Percentiles rank a stretch among this genome's conserved stretches.
phyloP scores from a whole-genome alignment of 768 basidiomycete genomes.

The Lactifluus echinatus region DNA sequence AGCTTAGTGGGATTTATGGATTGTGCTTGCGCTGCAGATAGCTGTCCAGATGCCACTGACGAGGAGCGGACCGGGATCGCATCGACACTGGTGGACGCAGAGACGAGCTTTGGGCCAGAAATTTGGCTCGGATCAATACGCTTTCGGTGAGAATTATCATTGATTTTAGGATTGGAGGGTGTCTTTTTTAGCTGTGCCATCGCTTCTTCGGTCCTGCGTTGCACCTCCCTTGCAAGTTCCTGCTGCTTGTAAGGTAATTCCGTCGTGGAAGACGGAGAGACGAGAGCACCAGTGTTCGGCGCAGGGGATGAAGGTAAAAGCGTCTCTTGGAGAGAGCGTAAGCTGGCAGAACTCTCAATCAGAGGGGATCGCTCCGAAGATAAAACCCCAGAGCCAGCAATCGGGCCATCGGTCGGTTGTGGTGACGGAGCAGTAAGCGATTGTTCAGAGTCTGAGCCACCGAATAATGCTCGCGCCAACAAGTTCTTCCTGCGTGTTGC shows the following conservation, averaged over 20 bases:
- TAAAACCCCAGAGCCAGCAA: conserved; percentile 39
- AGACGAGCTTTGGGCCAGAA: conserved; percentile 33
- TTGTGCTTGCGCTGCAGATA: conserved; percentile 15
- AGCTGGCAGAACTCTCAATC: conserved; percentile 35
- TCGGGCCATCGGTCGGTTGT: conserved; percentile 2
- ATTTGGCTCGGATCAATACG: conserved; percentile 32
- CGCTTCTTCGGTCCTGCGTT: conserved; percentile 26
- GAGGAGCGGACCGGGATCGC: conserved; percentile 26
- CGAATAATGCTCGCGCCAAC: conserved; percentile 71
- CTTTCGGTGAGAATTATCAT: conserved; percentile 24
- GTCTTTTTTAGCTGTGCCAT: conserved; percentile 35
- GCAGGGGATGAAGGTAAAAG: conserved; percentile 27
- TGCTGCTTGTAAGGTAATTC: conserved; percentile 9
- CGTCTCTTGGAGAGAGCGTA: conserved; percentile 36
- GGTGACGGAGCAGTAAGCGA: conserved; percentile 27
- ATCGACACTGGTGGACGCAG: conserved; percentile 33
- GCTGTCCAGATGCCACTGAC: conserved; percentile 21
- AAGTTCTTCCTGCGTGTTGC: conserved; percentile 52
- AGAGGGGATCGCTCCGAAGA: conserved; percentile 45
- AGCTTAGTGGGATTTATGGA: conserved; percentile 40
- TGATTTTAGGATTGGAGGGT: conserved; percentile 30
- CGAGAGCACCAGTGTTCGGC: not conserved
- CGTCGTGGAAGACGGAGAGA: not conserved
- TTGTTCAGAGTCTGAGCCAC: conserved; percentile 34
- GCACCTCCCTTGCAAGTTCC: conserved; percentile 17